Percentiles rank a stretch among this genome's conserved stretches.
Conservation (phyloP, 176 grass and related monocot genomes). For the Musa acuminata region DNA sequence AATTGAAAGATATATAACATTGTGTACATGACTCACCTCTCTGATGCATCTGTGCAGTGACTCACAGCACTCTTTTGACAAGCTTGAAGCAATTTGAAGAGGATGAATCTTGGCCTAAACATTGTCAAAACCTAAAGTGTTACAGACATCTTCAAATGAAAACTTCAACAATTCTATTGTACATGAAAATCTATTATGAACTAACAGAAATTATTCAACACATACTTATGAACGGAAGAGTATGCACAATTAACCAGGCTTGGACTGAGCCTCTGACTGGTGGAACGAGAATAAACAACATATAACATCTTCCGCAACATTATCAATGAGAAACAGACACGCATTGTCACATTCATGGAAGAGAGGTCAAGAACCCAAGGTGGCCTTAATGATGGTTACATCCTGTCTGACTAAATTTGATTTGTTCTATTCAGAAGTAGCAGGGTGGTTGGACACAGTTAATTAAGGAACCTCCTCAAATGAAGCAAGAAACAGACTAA, state of each 20-base stretch:
- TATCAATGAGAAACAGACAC: too few species aligned
- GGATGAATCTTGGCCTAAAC: constrained; percentile 76
- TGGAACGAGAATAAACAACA: neutral
- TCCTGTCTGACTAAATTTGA: too few species aligned
- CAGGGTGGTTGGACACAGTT: too few species aligned
- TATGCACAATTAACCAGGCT: neutral
- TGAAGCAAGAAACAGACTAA: too few species aligned
- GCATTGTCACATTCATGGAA: too few species aligned
- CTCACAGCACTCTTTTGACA: constrained; percentile 60
- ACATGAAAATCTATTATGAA: neutral
- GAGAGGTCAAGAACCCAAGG: too few species aligned
- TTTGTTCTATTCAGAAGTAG: too few species aligned
- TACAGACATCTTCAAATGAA: neutral
- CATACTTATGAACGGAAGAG: neutral
- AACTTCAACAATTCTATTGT: constrained; percentile 5
- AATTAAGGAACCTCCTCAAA: too few species aligned
- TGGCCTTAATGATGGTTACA: too few species aligned
- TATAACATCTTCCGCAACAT: neutral
- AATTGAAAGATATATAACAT: neutral
- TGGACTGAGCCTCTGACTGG: neutral
- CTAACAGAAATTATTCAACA: too few species aligned
- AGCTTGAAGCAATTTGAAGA: constrained; percentile 57
- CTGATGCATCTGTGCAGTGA: constrained; percentile 61
- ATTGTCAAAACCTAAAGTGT: neutral
- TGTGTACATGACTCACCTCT: constrained; percentile 33